A percentile compares a stretch with the other conserved stretches of the same genome.
These are phyloP conservation scores for Tolypocladium inflatum DNA, from an alignment of 2,329 filamentous ascomycete genomes.

Conservation along the genomic window DNA sequence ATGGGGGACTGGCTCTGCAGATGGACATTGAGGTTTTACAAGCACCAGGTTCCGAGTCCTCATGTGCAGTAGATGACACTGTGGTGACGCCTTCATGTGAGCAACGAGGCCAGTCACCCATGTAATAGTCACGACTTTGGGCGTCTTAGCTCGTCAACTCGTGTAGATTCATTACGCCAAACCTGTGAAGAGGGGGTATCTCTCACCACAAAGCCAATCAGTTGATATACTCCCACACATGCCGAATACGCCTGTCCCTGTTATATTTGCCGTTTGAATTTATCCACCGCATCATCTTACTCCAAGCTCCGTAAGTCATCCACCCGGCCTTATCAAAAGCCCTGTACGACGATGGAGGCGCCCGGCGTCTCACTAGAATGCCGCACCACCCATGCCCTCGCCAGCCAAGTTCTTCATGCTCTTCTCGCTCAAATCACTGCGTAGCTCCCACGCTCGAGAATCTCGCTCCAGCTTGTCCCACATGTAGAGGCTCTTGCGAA, in stretches of 20 bases:
- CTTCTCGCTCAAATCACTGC: slow-evolving; percentile 46
- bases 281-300: not conserved
- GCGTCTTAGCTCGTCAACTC: not conserved
- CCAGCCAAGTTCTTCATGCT: slow-evolving; percentile 48
- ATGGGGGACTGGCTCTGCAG: not conserved
- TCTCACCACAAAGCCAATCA: not conserved
- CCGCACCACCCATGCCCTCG: slow-evolving; percentile 44
- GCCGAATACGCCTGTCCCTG: not conserved
- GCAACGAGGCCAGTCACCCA: not conserved
- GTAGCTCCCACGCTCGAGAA: slow-evolving; percentile 41
- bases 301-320: not conserved
- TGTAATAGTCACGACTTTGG: not conserved
- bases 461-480: slow-evolving; percentile 49
- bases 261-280: not conserved
- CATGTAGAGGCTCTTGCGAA: slow-evolving; percentile 40
- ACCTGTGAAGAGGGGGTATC: not conserved
- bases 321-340: not conserved
- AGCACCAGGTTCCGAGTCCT: not conserved
- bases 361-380: slow-evolving; percentile 30
- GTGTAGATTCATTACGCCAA: not conserved
- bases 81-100: not conserved
- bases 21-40: not conserved
- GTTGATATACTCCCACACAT: not conserved
- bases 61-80: too few species aligned
- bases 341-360: not conserved